phyloP scores from a whole-genome alignment of 2,329 filamentous ascomycete species.

The Diaporthe australafricana region DNA sequence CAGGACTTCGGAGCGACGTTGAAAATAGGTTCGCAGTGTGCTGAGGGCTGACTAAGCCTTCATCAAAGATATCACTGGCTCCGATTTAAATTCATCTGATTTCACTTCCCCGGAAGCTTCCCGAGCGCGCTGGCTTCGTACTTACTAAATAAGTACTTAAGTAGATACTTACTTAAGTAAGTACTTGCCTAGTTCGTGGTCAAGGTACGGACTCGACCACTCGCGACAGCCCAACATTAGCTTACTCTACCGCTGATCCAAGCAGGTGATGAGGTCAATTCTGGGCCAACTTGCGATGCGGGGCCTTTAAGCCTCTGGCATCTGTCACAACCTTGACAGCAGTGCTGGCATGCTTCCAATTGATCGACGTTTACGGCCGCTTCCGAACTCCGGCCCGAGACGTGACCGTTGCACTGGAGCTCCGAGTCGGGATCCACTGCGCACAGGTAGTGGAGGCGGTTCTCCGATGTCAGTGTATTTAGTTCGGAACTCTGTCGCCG shows the following conservation, averaged over 20 bases:
- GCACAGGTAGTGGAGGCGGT: not conserved
- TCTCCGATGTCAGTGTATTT: not conserved
- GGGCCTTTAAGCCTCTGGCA: not conserved
- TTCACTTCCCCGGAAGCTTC: not conserved
- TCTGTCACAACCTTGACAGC: not conserved
- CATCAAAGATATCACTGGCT: not conserved
- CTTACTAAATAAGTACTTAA: not conserved
- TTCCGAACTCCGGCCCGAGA: not conserved
- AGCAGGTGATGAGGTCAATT: not conserved
- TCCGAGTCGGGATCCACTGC: not conserved
- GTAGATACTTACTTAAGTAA: no score
- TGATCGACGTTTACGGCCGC: not conserved
- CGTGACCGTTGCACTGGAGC: not conserved
- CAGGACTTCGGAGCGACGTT: slow-evolving; percentile 26
- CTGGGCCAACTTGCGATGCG: no score
- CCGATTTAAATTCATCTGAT: not conserved
- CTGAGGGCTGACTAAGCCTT: not conserved
- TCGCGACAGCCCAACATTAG: not conserved
- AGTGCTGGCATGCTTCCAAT: not conserved
- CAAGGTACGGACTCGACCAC: not conserved
- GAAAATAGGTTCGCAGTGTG: not conserved
- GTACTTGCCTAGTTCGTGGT: not conserved
- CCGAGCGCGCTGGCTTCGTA: not conserved
- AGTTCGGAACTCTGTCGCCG: not conserved
- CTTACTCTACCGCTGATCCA: not conserved